Evolutionary conservation across 257 asterid genomes (phyloP).

Genomic region (Ophiorrhiza pumila): DNA sequence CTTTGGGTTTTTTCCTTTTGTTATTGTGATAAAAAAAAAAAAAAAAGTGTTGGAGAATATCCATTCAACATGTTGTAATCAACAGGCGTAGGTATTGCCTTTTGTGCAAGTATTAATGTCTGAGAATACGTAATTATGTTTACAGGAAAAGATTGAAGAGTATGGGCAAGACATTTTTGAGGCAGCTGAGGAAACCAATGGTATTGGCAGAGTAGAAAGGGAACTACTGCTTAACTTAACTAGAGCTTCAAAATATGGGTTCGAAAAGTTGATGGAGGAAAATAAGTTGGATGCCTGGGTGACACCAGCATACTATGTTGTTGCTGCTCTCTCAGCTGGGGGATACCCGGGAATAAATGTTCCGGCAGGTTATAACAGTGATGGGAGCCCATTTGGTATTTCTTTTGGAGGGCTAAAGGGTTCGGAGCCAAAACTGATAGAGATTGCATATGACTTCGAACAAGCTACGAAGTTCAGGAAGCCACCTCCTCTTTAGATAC

Average conservation of each 20-base stretch:
- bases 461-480: conserved; percentile 54
- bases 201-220: conserved; percentile 28
- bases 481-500: conserved; percentile 42
- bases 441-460: conserved; percentile 56
- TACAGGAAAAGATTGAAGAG: conserved; percentile 36
- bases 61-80: neutral
- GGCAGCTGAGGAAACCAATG: conserved; percentile 41
- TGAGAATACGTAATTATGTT: neutral
- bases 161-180: conserved; percentile 37
- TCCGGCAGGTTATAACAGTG: conserved; percentile 42
- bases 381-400: conserved; percentile 42
- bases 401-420: conserved; percentile 55
- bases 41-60: neutral
- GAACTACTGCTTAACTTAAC: conserved; percentile 23
- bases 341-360: conserved; percentile 50
- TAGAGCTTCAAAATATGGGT: conserved; percentile 25
- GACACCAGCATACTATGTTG: conserved; percentile 8
- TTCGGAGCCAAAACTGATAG: conserved; percentile 44
- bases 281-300: conserved; percentile 42
- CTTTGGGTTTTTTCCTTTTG: neutral
- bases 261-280: conserved; percentile 30
- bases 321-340: conserved; percentile 34
- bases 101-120: neutral
- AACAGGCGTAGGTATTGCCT: neutral
- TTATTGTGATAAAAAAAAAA: no score